Evolutionary conservation across 768 basidiomycete species (phyloP), one percentile per base, ranked within the genome.

Genomic region (Russula emetica): DNA sequence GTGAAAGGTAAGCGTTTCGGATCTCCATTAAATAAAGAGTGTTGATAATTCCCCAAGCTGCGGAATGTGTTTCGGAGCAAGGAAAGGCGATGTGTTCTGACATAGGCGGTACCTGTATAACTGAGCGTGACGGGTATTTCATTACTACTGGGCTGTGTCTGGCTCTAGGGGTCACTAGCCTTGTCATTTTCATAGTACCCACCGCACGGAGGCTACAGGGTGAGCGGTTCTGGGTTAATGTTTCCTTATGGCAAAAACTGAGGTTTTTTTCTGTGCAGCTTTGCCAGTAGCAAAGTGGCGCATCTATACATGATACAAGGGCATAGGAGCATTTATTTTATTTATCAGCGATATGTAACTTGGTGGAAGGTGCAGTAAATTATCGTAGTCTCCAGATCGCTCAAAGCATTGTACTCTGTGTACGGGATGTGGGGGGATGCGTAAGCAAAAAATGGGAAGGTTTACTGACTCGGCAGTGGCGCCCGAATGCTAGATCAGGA

Each of bases 121-220:
- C 87, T 1, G 85, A 91, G 74, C 82, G 82, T 26, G 97, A 99
- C 74, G 97, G 97, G 13, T 98, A 96, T 75, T 98, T 94, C 74
- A 81, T 85, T 62, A 84, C 95, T 57, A 89, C 88, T 32, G 82
- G 74, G 7, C 71, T 93, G n/a, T 97, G 94, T 76, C 78, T 97
- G 67, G 71, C 76, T 8, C 79, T 94, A 47, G 96, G 94, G n/a
- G 78, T 87, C 20, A 59, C 85, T 1, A 80, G 93, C 69, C 77
- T 98, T 44, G 70, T 94, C 45, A 76, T 79, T 45, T 95, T 87
- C 72, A 88, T 96, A 62, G 78, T 89, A 36, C 96, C 96, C 14
- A 91, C 88, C 0, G 93, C 93, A 11, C 83, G 84, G 64, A 87
- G 80, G 74, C 76, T 99, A 55, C 94, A 98, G 84, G 84, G 94